Percentiles rank a stretch among this genome's conserved stretches.
Conservation (phyloP, 2,329 filamentous ascomycete species). For the Hypomyces perniciosus region DNA sequence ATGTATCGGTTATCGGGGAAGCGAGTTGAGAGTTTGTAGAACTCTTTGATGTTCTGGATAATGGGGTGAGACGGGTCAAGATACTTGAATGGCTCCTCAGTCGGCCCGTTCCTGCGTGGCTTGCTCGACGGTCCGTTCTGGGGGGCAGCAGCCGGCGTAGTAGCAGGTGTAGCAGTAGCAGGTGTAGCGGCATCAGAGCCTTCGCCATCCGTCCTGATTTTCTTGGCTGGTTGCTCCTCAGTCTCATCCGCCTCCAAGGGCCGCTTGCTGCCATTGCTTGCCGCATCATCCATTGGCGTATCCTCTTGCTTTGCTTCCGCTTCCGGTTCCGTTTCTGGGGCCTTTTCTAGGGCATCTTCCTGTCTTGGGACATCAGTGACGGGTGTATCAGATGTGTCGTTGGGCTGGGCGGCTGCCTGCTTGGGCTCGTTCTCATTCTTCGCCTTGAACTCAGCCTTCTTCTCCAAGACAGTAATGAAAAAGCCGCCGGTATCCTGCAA, state of each 20-base stretch:
- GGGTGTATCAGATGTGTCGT: slow-evolving; percentile 9
- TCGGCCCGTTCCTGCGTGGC: slow-evolving; percentile 44
- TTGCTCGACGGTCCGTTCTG: slow-evolving; percentile 25
- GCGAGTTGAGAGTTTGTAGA: slow-evolving; percentile 76
- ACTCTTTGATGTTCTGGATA: slow-evolving; percentile 69
- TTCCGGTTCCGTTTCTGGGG: slow-evolving; percentile 25
- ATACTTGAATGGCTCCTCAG: slow-evolving; percentile 95
- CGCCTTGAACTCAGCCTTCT: slow-evolving; percentile 77
- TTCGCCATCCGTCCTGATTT: slow-evolving; percentile 37
- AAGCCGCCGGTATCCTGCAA: slow-evolving; percentile 95
- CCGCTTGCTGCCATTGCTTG: slow-evolving; percentile 30
- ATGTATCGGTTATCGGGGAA: slow-evolving; percentile 92
- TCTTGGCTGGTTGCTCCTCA: slow-evolving; percentile 41
- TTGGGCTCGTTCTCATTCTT: slow-evolving; percentile 60
- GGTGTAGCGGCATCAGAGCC: slow-evolving; percentile 12
- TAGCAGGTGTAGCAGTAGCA: slow-evolving; percentile 1
- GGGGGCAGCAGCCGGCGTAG: slow-evolving; percentile 19
- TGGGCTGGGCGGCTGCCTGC: slow-evolving; percentile 10
- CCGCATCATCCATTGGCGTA: slow-evolving; percentile 24
- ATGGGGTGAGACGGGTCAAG: slow-evolving; percentile 68
- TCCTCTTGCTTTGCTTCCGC: slow-evolving; percentile 27
- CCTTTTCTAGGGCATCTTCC: slow-evolving; percentile 15
- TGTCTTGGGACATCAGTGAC: not conserved
- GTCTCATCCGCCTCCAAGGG: slow-evolving; percentile 29
- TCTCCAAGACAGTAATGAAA: slow-evolving; percentile 94